A percentile compares a stretch with the other conserved stretches of the same genome.
phyloP scores from a whole-genome alignment of 1,284 basidiomycete species.

The Puccinia hordei region DNA sequence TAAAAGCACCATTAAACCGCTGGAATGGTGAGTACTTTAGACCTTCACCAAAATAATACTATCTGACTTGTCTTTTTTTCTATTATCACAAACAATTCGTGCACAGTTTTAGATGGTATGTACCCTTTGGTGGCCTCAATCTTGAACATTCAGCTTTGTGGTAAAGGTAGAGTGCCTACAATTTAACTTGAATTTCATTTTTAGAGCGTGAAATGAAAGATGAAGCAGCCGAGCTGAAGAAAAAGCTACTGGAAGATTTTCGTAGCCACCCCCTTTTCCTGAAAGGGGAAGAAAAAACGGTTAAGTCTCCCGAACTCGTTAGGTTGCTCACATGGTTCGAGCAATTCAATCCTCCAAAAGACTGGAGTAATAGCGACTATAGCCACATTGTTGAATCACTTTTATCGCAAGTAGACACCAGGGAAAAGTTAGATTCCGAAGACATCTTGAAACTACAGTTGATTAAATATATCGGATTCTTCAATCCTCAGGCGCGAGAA shows the following conservation, averaged over 20 bases:
- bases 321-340: conserved; percentile 12
- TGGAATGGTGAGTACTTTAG: conserved; percentile 14
- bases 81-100: background rate
- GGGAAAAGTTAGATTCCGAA: background rate
- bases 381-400: background rate
- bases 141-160: background rate
- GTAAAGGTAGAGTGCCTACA: no score
- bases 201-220: background rate
- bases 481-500: conserved; percentile 16
- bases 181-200: background rate
- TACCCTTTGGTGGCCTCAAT: background rate
- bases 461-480: conserved; percentile 37
- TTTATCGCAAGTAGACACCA: background rate
- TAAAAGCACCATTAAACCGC: conserved; percentile 28
- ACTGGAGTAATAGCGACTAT: background rate
- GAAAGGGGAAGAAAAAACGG: background rate
- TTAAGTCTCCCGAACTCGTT: background rate
- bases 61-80: background rate
- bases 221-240: background rate
- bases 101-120: conserved; percentile 34
- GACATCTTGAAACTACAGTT: conserved; percentile 21
- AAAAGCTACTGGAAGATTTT: conserved; percentile 41
- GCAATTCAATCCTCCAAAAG: conserved; percentile 12
- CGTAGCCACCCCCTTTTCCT: conserved; percentile 22
- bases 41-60: background rate